Evolutionary conservation across 495 filamentous ascomycete species (phyloP), one percentile per base, ranked within the genome.

Genomic region (Xylaria cubensis): DNA sequence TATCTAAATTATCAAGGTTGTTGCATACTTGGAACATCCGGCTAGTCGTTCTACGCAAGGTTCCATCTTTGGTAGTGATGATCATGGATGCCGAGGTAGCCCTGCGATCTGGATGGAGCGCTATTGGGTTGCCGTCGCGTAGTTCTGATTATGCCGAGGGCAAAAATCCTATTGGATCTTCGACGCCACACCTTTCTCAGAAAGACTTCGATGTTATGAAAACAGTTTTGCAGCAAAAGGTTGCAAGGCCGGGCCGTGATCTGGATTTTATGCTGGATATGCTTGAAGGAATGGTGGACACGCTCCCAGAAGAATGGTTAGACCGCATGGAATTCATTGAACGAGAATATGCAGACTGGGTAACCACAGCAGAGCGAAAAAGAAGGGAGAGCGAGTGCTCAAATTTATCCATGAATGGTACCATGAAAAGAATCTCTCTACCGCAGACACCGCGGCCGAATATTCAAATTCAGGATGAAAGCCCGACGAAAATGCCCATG

Each of bases 221-320:
- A 73, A 82, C 84, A 21, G 84, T 89, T 5, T 82, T 98, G 46
- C 87, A 92, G 63, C 82, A 87, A 10, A 92, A 92, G 66, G 90
- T 98, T 21, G 82, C 88, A 44, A 85, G 87, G 21, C 86, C 93
- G 1, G 97, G 94, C 0, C 87, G 87, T 48, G 83, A 90, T 29
- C 84, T 98, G 78, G 96, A 99, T 78, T 86, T 82, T 15, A 92
- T 97, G 86, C 86, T 98, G 8, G 95, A 98, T 75, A 84, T 88
- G 12, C 82, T 98, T 12, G 96, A 97, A 77, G 94, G 93, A 6
- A 86, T 89, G 34, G 85, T 91, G 66, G 96, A 99, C 74, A 91
- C 91, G 3, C 78, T 99, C 12, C 96, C 96, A 0, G 93, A 97
- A 42, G 76, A 81, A 24, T 99, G 97, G 97, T 88, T 98, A 59